phyloP scores from a whole-genome alignment of 805 yeast species.

The Myxozyma mucilagina region DNA sequence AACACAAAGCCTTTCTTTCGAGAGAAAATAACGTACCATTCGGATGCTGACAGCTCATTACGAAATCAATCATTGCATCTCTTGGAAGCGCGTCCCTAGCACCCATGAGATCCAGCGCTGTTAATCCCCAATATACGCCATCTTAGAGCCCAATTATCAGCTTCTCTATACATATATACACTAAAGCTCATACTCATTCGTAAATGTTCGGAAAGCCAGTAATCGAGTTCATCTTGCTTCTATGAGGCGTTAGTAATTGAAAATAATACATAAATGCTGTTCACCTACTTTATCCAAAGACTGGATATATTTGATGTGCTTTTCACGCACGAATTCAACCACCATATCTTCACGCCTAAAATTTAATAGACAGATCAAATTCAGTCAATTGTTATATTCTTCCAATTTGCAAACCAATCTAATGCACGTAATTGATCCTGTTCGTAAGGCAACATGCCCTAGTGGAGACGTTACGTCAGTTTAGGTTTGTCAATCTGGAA shows the following conservation, averaged over 20 bases:
- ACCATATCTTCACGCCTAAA: slow-evolving; percentile 7
- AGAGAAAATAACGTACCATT: slow-evolving; percentile 35
- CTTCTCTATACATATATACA: slow-evolving; percentile 10
- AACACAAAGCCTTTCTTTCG: neutral
- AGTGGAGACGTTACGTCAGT: neutral
- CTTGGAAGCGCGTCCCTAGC: slow-evolving; percentile 58
- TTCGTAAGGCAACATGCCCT: too few relatives aligned
- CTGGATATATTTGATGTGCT: slow-evolving; percentile 60
- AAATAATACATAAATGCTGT: neutral
- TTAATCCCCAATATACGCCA: slow-evolving; percentile 94
- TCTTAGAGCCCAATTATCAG: slow-evolving; percentile 37
- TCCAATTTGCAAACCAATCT: neutral
- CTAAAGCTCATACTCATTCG: slow-evolving; percentile 64
- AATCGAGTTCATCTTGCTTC: slow-evolving; percentile 62
- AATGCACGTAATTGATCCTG: too few relatives aligned
- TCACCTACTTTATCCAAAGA: slow-evolving; percentile 48
- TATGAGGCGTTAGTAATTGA: slow-evolving; percentile 19
- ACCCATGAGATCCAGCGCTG: slow-evolving; percentile 65
- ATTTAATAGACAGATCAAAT: neutral
- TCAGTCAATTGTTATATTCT: neutral
- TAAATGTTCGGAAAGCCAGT: slow-evolving; percentile 88
- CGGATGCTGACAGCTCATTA: slow-evolving; percentile 59
- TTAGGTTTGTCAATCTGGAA: neutral
- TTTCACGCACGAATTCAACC: slow-evolving; percentile 42
- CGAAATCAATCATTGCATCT: slow-evolving; percentile 65